These are phyloP conservation scores for Hysterangium stoloniferum DNA, from an alignment of 768 basidiomycete genomes.

Conservation along the genomic window DNA sequence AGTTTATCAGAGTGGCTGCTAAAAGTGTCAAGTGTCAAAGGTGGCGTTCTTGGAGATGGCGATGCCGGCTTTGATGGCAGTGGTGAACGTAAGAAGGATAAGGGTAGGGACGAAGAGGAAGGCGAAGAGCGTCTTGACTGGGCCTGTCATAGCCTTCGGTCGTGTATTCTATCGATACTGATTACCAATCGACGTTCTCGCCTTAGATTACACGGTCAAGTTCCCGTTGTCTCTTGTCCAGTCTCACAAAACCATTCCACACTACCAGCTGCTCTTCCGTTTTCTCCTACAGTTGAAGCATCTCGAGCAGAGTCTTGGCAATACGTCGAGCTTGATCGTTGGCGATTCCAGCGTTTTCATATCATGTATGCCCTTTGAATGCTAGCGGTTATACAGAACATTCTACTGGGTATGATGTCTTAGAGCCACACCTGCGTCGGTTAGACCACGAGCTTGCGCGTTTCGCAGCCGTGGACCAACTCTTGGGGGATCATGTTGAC, in stretches of 20 bases:
- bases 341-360: slow-evolving; percentile 84
- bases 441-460: slow-evolving; percentile 79
- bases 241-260: slow-evolving; percentile 90
- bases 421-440: slow-evolving; percentile 89
- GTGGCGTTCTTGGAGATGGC: slow-evolving; percentile 56
- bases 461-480: slow-evolving; percentile 91
- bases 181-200: slow-evolving; percentile 70
- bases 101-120: slow-evolving; percentile 54
- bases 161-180: background rate
- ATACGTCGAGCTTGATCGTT: slow-evolving; percentile 73
- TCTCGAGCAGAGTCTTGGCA: slow-evolving; percentile 79
- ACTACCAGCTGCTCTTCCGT: slow-evolving; percentile 95
- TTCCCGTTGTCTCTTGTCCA: slow-evolving; percentile 97
- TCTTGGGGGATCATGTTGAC: slow-evolving; percentile 92
- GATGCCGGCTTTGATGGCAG: slow-evolving; percentile 38
- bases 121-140: slow-evolving; percentile 70
- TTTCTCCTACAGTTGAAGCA: slow-evolving; percentile 94
- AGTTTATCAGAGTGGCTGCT: slow-evolving; percentile 90
- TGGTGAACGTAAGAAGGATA: slow-evolving; percentile 38
- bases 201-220: slow-evolving; percentile 90
- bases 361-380: slow-evolving; percentile 82
- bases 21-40: slow-evolving; percentile 82
- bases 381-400: slow-evolving; percentile 91
- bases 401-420: slow-evolving; percentile 89
- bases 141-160: slow-evolving; percentile 22